Conservation (phyloP, 768 basidiomycete genomes). For the Tulasnella sp. region DNA sequence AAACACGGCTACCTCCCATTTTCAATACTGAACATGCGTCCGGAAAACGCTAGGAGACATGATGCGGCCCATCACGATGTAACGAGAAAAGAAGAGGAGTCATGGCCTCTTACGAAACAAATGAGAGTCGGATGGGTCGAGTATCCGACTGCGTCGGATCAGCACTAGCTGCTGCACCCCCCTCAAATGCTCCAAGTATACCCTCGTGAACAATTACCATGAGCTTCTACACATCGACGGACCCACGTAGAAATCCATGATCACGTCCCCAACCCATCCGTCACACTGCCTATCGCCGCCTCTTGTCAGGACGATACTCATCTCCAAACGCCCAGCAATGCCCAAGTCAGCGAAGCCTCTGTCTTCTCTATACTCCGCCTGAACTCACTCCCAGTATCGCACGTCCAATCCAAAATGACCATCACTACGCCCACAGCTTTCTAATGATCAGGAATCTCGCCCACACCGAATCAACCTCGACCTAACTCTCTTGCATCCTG, state of each 20-base stretch:
- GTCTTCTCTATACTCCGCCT: conserved; percentile 73
- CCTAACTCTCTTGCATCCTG: conserved; percentile 19
- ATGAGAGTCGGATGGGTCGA: background rate
- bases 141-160: background rate
- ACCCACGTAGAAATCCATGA: conserved; percentile 10
- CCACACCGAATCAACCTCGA: conserved; percentile 36
- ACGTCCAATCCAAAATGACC: conserved; percentile 67
- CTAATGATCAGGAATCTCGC: conserved; percentile 57
- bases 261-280: conserved; percentile 46
- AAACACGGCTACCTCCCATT: conserved; percentile 36
- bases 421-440: conserved; percentile 84
- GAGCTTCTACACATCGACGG: background rate
- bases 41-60: background rate
- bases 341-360: conserved; percentile 61
- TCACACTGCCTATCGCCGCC: conserved; percentile 38
- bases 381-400: conserved; percentile 63
- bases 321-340: conserved; percentile 58
- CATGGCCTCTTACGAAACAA: conserved; percentile 6
- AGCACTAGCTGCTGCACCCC: background rate
- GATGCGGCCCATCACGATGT: background rate
- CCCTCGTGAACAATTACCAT: conserved; percentile 7
- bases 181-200: background rate
- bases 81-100: background rate
- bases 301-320: conserved; percentile 22
- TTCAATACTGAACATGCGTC: background rate